Evolutionary conservation across 23 red algal species (phyloP), one percentile per base, ranked within the genome.

Genomic region (Gracilaria caudata): DNA sequence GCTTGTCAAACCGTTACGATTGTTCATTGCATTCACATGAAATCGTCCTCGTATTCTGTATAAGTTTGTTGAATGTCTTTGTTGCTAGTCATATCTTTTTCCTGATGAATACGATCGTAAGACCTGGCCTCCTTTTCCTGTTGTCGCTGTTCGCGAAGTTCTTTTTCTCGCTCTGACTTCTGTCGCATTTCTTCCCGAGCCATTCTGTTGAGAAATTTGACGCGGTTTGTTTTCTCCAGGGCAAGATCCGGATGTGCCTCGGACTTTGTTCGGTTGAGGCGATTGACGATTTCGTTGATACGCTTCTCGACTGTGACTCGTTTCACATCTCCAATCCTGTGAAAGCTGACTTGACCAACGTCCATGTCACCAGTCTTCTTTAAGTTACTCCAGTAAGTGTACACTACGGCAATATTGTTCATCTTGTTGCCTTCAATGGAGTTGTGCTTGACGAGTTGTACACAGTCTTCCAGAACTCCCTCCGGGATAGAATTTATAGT

Each of bases 311-410:
- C 95, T 20, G 44, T 60, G 26, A 77, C 64, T 61, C 76, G 55
- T 54, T 89, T 87, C 8, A 98, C 84, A 39, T 51, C 66, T 36
- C 81, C 85, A 10, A 57, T 32, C 39, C 74, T 61, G 77, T 98
- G 91, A 60, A 98, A 98, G 51, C 95, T 89, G 45, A 98, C 95
- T 60, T 98, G 95, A 36, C 95, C 95, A 9, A 93, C 81, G 34
- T 78, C 95, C 95, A 98, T 98, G 68, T 94, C 90, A 64, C 95
- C 95, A 12, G 95, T 93, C 80, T 98, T 98, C 30, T 94, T 94
- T 10, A 98, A 53, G 90, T 98, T 98, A 14, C 30, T 44, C 83
- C 83, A 93, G 51, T 85, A 75, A 0, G 95, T 98, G 38, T 98
- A 98, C 32, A 98, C 95, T 66, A 98, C 70, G 0, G 37, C 76